A percentile compares a stretch with the other conserved stretches of the same genome.
Evolutionary conservation across 2,329 filamentous ascomycete species (phyloP).

Genomic region (Arachnomyces sp.): DNA sequence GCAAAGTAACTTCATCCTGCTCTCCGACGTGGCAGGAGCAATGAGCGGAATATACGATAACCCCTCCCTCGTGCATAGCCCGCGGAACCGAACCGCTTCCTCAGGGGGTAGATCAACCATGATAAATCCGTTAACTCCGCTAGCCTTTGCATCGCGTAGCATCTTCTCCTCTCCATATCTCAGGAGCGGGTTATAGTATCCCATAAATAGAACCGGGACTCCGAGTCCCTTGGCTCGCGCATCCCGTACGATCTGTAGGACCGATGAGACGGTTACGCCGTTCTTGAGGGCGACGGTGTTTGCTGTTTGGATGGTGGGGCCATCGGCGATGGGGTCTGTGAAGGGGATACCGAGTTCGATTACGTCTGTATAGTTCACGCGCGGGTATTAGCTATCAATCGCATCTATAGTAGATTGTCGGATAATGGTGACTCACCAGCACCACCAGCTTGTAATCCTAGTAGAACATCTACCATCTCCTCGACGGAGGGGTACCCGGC

Average conservation of each 20-base stretch:
- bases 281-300: slow-evolving; percentile 87
- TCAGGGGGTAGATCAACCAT: slow-evolving; percentile 92
- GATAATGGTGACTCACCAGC: slow-evolving; percentile 52
- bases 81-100: slow-evolving; percentile 86
- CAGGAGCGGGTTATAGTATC: slow-evolving; percentile 95
- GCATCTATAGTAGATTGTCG: slow-evolving; percentile 2
- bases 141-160: slow-evolving; percentile 71
- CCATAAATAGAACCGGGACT: slow-evolving; percentile 87
- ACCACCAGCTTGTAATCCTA: slow-evolving; percentile 87
- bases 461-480: slow-evolving; percentile 72
- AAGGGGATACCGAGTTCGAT: slow-evolving; percentile 96
- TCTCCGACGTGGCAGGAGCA: slow-evolving; percentile 83
- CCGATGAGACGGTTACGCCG: slow-evolving; percentile 72
- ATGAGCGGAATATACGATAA: slow-evolving; percentile 97
- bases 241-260: slow-evolving; percentile 73
- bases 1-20: slow-evolving; percentile 91
- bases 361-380: slow-evolving; percentile 55
- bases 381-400: slow-evolving; percentile 1
- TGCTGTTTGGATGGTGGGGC: slow-evolving; percentile 89
- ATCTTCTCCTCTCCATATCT: slow-evolving; percentile 90
- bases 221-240: slow-evolving; percentile 69
- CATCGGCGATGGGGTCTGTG: slow-evolving; percentile 96
- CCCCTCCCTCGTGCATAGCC: slow-evolving; percentile 69
- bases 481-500: slow-evolving; percentile 81
- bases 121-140: slow-evolving; percentile 92